Percentiles rank a stretch among this genome's conserved stretches.
Conservation (phyloP, 2,329 filamentous ascomycete species). For the Thielaviopsis populi region DNA sequence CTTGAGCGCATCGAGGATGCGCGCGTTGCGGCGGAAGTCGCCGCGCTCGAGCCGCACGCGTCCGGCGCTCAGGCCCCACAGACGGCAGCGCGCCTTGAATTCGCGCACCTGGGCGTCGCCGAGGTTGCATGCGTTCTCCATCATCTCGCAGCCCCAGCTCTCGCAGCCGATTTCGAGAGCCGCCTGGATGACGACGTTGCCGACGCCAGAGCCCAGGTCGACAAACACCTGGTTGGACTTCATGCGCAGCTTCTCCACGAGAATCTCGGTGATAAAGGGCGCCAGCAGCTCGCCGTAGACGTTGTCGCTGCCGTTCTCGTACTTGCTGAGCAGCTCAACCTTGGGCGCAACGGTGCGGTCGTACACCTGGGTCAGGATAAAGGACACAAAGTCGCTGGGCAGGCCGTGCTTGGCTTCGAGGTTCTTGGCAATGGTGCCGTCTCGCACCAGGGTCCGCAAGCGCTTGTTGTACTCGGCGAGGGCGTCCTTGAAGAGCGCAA, state of each 20-base stretch:
- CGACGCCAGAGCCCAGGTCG: slow-evolving; percentile 88
- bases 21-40: slow-evolving; percentile 62
- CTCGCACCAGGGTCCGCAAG: slow-evolving; percentile 47
- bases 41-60: slow-evolving; percentile 66
- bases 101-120: slow-evolving; percentile 69
- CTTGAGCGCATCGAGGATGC: slow-evolving; percentile 58
- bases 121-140: slow-evolving; percentile 74
- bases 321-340: slow-evolving; percentile 68
- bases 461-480: slow-evolving; percentile 64
- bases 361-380: slow-evolving; percentile 79
- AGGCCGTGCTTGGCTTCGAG: slow-evolving; percentile 55
- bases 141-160: slow-evolving; percentile 92
- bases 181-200: slow-evolving; percentile 87
- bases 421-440: slow-evolving; percentile 57
- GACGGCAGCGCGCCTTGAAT: slow-evolving; percentile 66
- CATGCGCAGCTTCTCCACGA: slow-evolving; percentile 59
- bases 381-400: slow-evolving; percentile 56
- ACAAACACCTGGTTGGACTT: slow-evolving; percentile 79
- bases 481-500: slow-evolving; percentile 55
- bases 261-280: slow-evolving; percentile 67
- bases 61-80: slow-evolving; percentile 78
- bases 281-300: slow-evolving; percentile 88
- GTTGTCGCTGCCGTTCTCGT: slow-evolving; percentile 81
- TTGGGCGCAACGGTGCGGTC: slow-evolving; percentile 81
- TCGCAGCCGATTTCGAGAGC: slow-evolving; percentile 88